Percentiles rank a stretch among this genome's conserved stretches.
Evolutionary conservation across 495 filamentous ascomycete species (phyloP).

Genomic region (Daldinia loculata): DNA sequence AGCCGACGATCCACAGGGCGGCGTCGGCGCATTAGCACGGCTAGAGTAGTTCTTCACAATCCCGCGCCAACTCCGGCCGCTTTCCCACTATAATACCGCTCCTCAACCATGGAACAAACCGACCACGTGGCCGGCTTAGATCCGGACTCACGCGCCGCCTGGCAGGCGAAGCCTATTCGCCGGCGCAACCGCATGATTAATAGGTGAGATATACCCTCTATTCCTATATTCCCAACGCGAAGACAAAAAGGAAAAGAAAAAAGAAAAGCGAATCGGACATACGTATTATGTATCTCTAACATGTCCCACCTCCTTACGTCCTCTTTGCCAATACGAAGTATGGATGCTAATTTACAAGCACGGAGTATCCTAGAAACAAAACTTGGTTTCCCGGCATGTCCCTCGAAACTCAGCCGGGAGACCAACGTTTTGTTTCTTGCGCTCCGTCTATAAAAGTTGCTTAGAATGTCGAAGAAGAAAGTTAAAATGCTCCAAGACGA

Average conservation of each 20-base stretch:
- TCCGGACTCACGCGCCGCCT: conserved; percentile 35
- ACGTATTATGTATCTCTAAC: conserved; percentile 9
- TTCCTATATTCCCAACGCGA: not conserved
- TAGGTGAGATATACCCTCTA: conserved; percentile 39
- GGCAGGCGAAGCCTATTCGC: conserved; percentile 59
- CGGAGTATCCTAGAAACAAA: conserved; percentile 32
- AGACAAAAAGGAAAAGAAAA: not conserved
- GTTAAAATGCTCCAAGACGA: conserved; percentile 78
- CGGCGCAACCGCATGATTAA: conserved; percentile 74
- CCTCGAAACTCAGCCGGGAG: conserved; percentile 44
- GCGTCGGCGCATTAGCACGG: conserved; percentile 30
- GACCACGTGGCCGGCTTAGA: conserved; percentile 43
- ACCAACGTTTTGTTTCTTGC: conserved; percentile 64
- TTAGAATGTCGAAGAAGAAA: conserved; percentile 78
- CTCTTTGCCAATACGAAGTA: conserved; percentile 3
- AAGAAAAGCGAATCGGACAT: not conserved
- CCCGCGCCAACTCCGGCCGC: conserved; percentile 10
- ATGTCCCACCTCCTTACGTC: not conserved
- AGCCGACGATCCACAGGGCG: conserved; percentile 38
- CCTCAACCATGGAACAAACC: conserved; percentile 30
- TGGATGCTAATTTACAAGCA: conserved; percentile 25
- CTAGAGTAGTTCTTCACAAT: conserved; percentile 16
- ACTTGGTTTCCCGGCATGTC: conserved; percentile 20
- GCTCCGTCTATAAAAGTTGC: conserved; percentile 51
- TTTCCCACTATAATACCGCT: conserved; percentile 1